Conservation (phyloP, 2,329 filamentous ascomycete genomes). For the Colletotrichum australisinense region DNA sequence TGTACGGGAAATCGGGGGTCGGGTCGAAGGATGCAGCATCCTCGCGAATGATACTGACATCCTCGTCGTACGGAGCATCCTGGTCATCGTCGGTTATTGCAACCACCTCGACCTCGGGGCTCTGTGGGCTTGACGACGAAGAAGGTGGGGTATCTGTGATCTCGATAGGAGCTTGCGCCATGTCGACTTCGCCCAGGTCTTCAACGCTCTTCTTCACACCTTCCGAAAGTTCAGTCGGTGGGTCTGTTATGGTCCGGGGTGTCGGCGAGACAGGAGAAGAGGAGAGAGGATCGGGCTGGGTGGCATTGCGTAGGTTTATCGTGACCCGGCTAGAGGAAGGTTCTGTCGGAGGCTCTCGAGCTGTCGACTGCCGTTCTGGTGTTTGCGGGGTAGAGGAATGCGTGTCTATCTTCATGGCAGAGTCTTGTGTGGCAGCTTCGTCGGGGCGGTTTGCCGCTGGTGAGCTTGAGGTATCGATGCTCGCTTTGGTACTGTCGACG, state of each 20-base stretch:
- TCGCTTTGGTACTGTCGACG: constrained; percentile 53
- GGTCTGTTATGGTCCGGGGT: constrained; percentile 37
- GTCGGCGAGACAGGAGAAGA: constrained; percentile 58
- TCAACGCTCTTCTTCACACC: constrained; percentile 58
- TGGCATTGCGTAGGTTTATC: constrained; percentile 66
- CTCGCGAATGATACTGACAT: constrained; percentile 35
- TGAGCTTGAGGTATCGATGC: constrained; percentile 46
- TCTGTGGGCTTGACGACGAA: constrained; percentile 52
- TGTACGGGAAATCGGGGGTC: constrained; percentile 59
- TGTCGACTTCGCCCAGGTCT: constrained; percentile 51
- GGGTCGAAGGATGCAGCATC: constrained; percentile 50
- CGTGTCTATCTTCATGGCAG: constrained; percentile 55
- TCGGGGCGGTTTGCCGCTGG: constrained; percentile 42
- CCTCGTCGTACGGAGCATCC: constrained; percentile 43
- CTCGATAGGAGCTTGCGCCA: constrained; percentile 42
- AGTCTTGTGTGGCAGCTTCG: constrained; percentile 40
- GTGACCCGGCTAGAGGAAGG: constrained; percentile 69
- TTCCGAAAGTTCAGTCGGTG: constrained; percentile 17
- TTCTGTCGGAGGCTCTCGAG: constrained; percentile 49
- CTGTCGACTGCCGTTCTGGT: constrained; percentile 49
- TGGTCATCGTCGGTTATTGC: constrained; percentile 50
- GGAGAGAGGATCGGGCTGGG: constrained; percentile 51
- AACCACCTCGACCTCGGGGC: constrained; percentile 58
- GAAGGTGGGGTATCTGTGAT: constrained; percentile 44
- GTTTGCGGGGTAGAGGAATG: constrained; percentile 55